Conservation (phyloP, 345 rosid species). For the Draba incana region DNA sequence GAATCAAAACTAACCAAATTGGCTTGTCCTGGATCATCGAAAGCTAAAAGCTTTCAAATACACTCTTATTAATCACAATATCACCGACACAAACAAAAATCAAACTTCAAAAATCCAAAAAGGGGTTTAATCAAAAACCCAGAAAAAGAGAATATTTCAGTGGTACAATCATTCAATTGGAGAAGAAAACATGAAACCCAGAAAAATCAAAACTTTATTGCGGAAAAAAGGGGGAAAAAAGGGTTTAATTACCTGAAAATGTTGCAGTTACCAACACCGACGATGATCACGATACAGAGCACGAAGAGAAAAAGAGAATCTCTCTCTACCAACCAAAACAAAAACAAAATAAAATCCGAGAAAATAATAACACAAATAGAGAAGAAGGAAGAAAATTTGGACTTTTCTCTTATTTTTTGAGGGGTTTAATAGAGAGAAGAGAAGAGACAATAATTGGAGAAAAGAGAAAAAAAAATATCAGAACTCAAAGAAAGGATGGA, state of each 20-base stretch:
- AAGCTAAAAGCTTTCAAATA: conserved; percentile 28
- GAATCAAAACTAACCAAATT: conserved; percentile 27
- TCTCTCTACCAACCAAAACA: conserved; percentile 35
- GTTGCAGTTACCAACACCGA: conserved; percentile 44
- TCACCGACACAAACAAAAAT: conserved; percentile 8
- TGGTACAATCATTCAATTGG: neutral
- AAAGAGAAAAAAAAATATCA: conserved; percentile 1
- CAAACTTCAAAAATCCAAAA: neutral
- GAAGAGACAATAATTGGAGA: conserved; percentile 24
- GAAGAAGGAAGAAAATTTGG: conserved; percentile 39
- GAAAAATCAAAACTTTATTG: conserved; percentile 12
- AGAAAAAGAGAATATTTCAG: conserved; percentile 5
- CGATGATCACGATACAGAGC: conserved; percentile 46
- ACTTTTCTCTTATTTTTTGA: conserved; percentile 18
- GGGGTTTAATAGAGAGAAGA: conserved; percentile 19
- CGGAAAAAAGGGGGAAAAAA: conserved; percentile 13
- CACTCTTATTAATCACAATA: neutral
- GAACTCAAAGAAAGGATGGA: conserved; percentile 35
- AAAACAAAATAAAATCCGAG: neutral
- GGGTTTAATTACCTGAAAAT: conserved; percentile 37
- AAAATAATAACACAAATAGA: neutral
- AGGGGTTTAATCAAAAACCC: conserved; percentile 30
- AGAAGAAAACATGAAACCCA: conserved; percentile 24
- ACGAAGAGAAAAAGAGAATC: conserved; percentile 34
- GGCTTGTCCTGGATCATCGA: conserved; percentile 23